Base-by-base conservation (phyloP, 805 yeast species). In the Dipodascus geniculatus region DNA sequence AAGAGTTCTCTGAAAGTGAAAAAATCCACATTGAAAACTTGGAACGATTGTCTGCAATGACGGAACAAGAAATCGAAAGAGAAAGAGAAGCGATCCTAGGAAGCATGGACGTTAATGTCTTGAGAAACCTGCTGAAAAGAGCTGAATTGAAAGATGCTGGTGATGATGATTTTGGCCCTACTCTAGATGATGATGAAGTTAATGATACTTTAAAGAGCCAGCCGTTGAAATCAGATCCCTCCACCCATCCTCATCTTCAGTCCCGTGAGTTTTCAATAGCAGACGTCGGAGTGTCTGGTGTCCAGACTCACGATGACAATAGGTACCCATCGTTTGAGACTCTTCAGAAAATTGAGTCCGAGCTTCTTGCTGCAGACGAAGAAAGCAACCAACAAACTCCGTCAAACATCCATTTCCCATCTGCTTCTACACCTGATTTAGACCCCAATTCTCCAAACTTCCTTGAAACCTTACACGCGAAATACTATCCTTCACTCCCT, bases 401-500 rank as follows among this genome's bases (percentile, higher is more conserved):
- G 6, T 23, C 24, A 8, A 22, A 22, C 31, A 74, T 58, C 70
- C 75, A 49, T 66, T 72, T 57, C 71, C 77, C 47, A 60, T 79
- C 85, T 1, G 78, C 75, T 51, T 85, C 86, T 3, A 62, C 63
- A 33, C 55, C 63, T 1, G 72, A 71, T 1, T 59, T 83, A 33
- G 89, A 86, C 59, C 66, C 87, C 3, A 73, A 85, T 62, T 96
- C 85, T 66, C 93, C 95, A 1, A 75, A 83, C 9, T 90, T 90
- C 65, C 77, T 81, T 59, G 82, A 82, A 23, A 83, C 88, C 62
- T 70, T 93, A 51, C 93, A 89, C 62, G 85, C 81, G 23, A 86
- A 85, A 63, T 91, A 80, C 69, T 93, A 82, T 69, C 97, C 99
- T 1, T 91, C 89, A 59, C 72, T 93, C 51, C 96, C 96, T 1